Evolutionary conservation across 441 rosid genomes (phyloP).

Genomic region (Mallotus japonicus): DNA sequence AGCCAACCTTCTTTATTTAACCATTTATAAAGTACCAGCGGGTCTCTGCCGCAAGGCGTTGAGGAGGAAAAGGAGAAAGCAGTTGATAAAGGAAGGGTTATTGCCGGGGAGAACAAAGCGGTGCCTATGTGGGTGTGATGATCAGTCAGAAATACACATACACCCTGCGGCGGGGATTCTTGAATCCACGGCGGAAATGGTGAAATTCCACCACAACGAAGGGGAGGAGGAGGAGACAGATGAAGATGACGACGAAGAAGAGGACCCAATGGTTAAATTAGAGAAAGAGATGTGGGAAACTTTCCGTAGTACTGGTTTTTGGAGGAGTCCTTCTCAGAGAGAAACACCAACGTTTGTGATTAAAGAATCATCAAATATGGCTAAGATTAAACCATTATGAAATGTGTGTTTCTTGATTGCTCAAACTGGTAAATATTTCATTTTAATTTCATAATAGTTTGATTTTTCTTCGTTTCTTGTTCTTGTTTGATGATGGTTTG

Average conservation of each 20-base stretch:
- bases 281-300: constrained; percentile 81
- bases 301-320: constrained; percentile 62
- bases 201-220: neutral
- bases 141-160: constrained; percentile 23
- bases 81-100: constrained; percentile 35
- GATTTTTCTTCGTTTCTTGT: neutral
- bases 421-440: neutral
- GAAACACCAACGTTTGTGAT: constrained; percentile 24
- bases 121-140: constrained; percentile 30
- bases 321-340: constrained; percentile 76
- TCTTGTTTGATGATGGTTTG: neutral
- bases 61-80: constrained; percentile 27
- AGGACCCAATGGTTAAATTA: constrained; percentile 47
- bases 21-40: constrained; percentile 39
- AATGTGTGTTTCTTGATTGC: neutral
- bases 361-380: neutral
- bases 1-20: constrained; percentile 28
- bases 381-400: constrained; percentile 4
- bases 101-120: constrained; percentile 8
- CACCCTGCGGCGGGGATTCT: constrained; percentile 16
- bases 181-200: neutral
- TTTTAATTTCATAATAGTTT: neutral
- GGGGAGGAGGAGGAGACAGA: constrained; percentile 27
- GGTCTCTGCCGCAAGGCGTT: constrained; percentile 42
- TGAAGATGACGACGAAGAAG: constrained; percentile 32